Base-by-base conservation (phyloP, 73 alveolate species). In the Stentor roeselii region DNA sequence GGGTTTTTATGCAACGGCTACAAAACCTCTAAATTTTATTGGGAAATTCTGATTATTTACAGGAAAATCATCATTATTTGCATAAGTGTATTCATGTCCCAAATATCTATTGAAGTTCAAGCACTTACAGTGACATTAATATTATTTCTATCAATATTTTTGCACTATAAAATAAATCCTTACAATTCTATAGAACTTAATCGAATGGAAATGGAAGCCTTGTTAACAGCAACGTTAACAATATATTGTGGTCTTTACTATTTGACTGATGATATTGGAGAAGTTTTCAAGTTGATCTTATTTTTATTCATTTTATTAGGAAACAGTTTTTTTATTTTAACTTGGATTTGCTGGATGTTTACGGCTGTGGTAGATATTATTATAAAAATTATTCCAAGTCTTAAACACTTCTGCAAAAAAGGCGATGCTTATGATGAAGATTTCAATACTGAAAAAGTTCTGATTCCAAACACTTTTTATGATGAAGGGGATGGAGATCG, bases 181-280 rank as follows among this genome's bases (percentile, higher is more conserved):
- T 87, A 67, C 59, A 37, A 75, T 3, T 75, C 89, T 1, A 67
- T 34, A 40, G 75, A 60, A 6, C 40, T 84, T 39, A 87, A 87
- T 60, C 60, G n/a, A 30, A 75, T 87, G 87, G 93, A 84, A 60
- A 35, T 60, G 37, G 59, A 38, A 21, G 77, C 91, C 0, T 36
- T 88, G 36, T 21, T 86, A 15, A 83, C 59, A 34, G 75, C 84
- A 4, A 59, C 82, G 30, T 58, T 88, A 36, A 85, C 91, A 2
- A 31, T 85, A 0, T 88, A 88, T 74, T 78, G 86, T 15, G 94
- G 94, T 15, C 75, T 85, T 86, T 88, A 75, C 74, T 88, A 76
- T 85, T 35, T 88, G 21, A 82, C 94, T 30, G 93, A 90, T 3
- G 87, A n/a, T n/a, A n/a, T n/a, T n/a, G n/a, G n/a, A n/a, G n/a